A percentile compares a stretch with the other conserved stretches of the same genome.
Evolutionary conservation across 177 flowering plant genomes (phyloP).

Genomic region (Vitis hybrid): DNA sequence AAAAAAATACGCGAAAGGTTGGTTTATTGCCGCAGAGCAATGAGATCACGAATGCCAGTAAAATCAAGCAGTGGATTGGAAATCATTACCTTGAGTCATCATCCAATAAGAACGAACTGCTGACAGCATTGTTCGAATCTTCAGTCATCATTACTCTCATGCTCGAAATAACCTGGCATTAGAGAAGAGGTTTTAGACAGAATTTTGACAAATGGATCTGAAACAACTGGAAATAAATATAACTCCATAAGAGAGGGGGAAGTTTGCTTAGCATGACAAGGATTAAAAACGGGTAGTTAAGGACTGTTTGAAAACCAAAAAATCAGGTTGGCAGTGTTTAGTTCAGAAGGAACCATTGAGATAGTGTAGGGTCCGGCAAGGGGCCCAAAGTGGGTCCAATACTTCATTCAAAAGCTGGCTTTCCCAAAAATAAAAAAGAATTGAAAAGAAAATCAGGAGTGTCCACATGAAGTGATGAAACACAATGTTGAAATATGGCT

Average conservation of each 20-base stretch:
- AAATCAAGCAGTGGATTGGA: neutral
- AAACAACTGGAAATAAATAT: neutral
- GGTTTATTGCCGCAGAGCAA: neutral
- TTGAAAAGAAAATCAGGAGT: too few species aligned
- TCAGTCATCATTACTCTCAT: conserved; percentile 50
- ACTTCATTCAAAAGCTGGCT: too few species aligned
- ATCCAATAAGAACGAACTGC: conserved; percentile 46
- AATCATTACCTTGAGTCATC: conserved; percentile 43
- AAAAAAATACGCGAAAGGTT: neutral
- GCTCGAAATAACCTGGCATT: conserved; percentile 37
- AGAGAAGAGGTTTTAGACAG: neutral
- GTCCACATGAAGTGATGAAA: too few species aligned
- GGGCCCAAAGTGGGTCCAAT: too few species aligned
- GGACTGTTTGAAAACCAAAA: too few species aligned
- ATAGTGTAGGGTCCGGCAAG: too few species aligned
- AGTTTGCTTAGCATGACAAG: neutral
- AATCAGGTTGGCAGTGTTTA: too few species aligned
- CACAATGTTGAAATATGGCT: too few species aligned
- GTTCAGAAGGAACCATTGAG: too few species aligned
- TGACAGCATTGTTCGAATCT: conserved; percentile 42
- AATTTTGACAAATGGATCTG: conserved; percentile 46
- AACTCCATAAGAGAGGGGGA: conserved; percentile 1
- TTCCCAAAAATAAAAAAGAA: too few species aligned
- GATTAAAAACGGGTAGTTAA: too few species aligned
- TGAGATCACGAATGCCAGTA: neutral